Base-by-base conservation (phyloP, 768 basidiomycete genomes). In the Rhizopogon rudus region DNA sequence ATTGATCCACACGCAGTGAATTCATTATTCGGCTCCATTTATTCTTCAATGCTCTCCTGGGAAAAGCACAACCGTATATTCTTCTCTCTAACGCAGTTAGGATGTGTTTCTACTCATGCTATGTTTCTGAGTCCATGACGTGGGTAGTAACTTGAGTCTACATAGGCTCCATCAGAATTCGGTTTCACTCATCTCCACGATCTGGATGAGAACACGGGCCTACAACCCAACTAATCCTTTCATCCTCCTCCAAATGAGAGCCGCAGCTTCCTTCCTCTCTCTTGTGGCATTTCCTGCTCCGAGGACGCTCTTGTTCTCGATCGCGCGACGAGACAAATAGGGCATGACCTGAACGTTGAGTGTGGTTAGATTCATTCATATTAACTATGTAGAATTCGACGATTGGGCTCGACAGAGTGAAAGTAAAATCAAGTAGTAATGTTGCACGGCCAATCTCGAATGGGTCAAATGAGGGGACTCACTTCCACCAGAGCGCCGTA, bases 241-340 rank as follows among this genome's bases (percentile, higher is more conserved):
- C 1, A 75, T 39, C 35, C 70, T 67, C 43, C 41, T 61, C 69
- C 68, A 71, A 39, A 69, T 69, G 3, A 50, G 45, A 29, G 52
- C 56, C 1, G 67, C 68, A 12, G 64, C 65, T 40, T 60, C 62
- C 22, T 67, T 69, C 50, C 69, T 65, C 59, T 71, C 70, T 39
- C 63, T 60, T 16, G 71, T 69, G 0, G 92, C 91, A 12, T 77
- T 83, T 1, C 87, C 88, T 17, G 80, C 75, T 14, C 87, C 88
- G 28, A 98, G 80, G 2, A 97, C 78, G 0, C 87, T 86, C 70
- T 93, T 95, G 75, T 98, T 97, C 82, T 97, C 94, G 44, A 93
- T 85, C 1, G 93, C 94, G 14, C 95, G 78, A 33, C 93, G 80
- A 40, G 87, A 80, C 8, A 97, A 80, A 67, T 96, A 98, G 0